Conservation (phyloP, 225 moss, liverwort and hornwort genomes). For the Polytrichum commune region DNA sequence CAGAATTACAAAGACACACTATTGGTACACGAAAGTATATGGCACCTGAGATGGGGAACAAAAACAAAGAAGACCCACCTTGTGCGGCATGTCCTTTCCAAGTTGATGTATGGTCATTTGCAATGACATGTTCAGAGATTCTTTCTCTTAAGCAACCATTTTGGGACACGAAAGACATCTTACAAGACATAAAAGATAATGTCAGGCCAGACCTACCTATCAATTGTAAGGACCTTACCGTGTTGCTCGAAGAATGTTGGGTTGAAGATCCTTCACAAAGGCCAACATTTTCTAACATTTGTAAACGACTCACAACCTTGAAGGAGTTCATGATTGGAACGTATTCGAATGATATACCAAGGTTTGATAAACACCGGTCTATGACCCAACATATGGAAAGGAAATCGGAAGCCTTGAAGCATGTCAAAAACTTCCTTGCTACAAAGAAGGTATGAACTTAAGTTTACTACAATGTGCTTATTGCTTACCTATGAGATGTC, state of each 20-base stretch:
- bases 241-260: neutral
- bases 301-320: neutral
- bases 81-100: neutral
- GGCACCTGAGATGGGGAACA: neutral
- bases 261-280: neutral
- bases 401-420: no score
- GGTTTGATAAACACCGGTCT: no score
- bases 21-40: slow-evolving; percentile 1
- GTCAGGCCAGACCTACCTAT: neutral
- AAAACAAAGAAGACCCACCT: neutral
- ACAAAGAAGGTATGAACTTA: no score
- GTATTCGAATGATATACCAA: no score
- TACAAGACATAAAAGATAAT: neutral
- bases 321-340: neutral
- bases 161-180: neutral
- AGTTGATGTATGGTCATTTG: neutral
- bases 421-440: no score
- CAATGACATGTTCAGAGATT: neutral
- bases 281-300: slow-evolving; percentile 1
- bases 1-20: no score
- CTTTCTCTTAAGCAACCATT: neutral
- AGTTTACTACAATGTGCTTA: no score
- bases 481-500: no score
- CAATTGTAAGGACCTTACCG: neutral
- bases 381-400: no score